Evolutionary conservation across 257 asterid species (phyloP).

Genomic region (Solanum habrochaites): DNA sequence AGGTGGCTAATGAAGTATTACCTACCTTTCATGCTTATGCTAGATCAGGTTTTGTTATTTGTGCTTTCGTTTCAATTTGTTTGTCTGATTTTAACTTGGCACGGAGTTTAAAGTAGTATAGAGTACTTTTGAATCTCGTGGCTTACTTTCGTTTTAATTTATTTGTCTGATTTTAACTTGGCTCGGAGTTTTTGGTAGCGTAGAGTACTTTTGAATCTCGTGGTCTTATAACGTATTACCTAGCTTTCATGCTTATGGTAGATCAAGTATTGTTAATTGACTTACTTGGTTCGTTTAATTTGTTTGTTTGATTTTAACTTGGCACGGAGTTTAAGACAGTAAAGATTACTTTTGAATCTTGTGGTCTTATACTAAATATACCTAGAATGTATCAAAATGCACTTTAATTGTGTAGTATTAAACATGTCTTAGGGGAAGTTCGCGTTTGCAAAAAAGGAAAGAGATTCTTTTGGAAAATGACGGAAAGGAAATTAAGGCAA

Average conservation of each 20-base stretch:
- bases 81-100: not conserved
- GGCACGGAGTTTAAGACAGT: not conserved
- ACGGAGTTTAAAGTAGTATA: too few species aligned
- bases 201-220: too few species aligned
- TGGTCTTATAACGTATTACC: conserved; percentile 14
- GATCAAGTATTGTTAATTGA: conserved; percentile 23
- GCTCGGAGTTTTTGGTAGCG: too few species aligned
- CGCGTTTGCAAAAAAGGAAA: not conserved
- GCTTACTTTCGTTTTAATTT: too few species aligned
- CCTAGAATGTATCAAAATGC: not conserved
- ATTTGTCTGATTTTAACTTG: too few species aligned
- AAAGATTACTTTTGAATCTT: not conserved
- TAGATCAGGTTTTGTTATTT: conserved; percentile 29
- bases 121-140: too few species aligned
- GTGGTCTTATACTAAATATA: not conserved
- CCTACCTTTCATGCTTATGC: conserved; percentile 73
- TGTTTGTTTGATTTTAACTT: not conserved
- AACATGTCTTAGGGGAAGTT: not conserved
- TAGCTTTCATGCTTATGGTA: conserved; percentile 60
- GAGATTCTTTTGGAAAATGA: not conserved
- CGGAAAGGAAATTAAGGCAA: not conserved
- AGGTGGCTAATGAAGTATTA: conserved; percentile 34
- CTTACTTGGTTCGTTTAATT: not conserved
- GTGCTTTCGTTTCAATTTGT: not conserved
- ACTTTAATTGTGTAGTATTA: not conserved